These are phyloP conservation scores for Mycogone perniciosa DNA, from an alignment of 2,329 filamentous ascomycete genomes.

Conservation along the genomic window DNA sequence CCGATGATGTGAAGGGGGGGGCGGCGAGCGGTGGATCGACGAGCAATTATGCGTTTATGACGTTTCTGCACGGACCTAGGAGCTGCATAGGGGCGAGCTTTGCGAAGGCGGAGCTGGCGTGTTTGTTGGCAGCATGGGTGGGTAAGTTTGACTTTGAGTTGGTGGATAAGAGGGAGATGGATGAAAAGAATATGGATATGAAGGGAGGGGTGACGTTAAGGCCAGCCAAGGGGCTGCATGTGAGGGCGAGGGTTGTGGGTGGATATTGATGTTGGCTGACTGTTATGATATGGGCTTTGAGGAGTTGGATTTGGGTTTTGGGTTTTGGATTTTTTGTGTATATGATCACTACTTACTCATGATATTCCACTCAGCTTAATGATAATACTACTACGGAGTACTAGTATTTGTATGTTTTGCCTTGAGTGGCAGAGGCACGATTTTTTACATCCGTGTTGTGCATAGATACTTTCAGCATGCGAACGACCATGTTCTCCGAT, in stretches of 20 bases:
- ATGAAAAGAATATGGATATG: constrained; percentile 61
- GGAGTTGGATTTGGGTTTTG: neutral
- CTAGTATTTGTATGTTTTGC: too few relatives aligned
- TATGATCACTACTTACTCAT: neutral
- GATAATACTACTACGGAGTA: too few relatives aligned
- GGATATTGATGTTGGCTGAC: constrained; percentile 40
- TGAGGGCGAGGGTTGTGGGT: constrained; percentile 59
- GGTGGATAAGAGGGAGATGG: constrained; percentile 52
- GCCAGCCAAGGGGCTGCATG: constrained; percentile 65
- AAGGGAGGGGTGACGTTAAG: constrained; percentile 64
- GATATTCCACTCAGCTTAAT: neutral
- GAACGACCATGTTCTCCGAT: too few relatives aligned
- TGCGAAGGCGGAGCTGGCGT: constrained; percentile 78
- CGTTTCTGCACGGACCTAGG: constrained; percentile 79
- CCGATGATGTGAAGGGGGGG: constrained; percentile 26
- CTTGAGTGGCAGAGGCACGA: too few relatives aligned
- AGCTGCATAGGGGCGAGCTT: constrained; percentile 81
- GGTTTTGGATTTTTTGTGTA: neutral
- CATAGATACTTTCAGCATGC: too few relatives aligned
- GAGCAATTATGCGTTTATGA: constrained; percentile 72
- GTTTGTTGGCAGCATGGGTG: constrained; percentile 68
- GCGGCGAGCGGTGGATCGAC: constrained; percentile 63
- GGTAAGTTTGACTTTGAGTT: constrained; percentile 65
- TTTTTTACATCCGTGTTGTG: too few relatives aligned
- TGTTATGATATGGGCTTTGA: too few relatives aligned